Evolutionary conservation across 805 yeast species (phyloP).

Genomic region (Wickerhamiella alocasiicola): DNA sequence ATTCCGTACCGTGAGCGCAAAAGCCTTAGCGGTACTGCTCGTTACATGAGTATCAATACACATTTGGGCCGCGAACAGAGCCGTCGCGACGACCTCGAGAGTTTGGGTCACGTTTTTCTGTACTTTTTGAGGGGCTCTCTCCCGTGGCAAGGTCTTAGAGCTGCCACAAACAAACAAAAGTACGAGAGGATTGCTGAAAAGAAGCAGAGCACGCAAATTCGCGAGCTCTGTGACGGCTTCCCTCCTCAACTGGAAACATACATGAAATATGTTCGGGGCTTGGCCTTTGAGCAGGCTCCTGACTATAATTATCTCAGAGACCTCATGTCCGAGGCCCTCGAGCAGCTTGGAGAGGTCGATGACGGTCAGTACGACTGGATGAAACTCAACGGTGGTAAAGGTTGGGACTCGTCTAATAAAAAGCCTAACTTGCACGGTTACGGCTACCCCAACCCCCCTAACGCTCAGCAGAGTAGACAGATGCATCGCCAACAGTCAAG

Average conservation of each 20-base stretch:
- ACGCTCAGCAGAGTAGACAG: not conserved
- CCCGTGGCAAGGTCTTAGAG: conserved; percentile 99
- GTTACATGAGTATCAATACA: conserved; percentile 96
- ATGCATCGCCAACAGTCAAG: conserved; percentile 5
- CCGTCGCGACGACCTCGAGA: conserved; percentile 92
- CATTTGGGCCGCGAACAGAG: conserved; percentile 95
- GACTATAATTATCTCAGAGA: conserved; percentile 80
- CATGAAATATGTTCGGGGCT: conserved; percentile 72
- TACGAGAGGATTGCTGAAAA: conserved; percentile 96
- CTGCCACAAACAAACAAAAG: conserved; percentile 94
- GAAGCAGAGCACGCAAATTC: conserved; percentile 78
- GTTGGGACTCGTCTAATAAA: conserved; percentile 82
- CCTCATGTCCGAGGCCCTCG: conserved; percentile 65
- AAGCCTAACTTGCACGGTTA: conserved; percentile 93
- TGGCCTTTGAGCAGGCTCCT: conserved; percentile 88
- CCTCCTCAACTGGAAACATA: conserved; percentile 92
- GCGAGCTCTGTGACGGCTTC: conserved; percentile 74
- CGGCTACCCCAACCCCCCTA: conserved; percentile 70
- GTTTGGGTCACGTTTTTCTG: conserved; percentile 92
- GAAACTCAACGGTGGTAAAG: conserved; percentile 73
- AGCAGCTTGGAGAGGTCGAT: conserved; percentile 51
- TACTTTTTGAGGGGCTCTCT: conserved; percentile 77
- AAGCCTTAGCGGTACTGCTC: conserved; percentile 90
- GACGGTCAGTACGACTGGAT: conserved; percentile 98
- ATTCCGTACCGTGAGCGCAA: conserved; percentile 95